A percentile compares a stretch with the other conserved stretches of the same genome.
These are phyloP conservation scores for Trypanosoma avium DNA, from an alignment of 208 protist species.

Conservation along the genomic window DNA sequence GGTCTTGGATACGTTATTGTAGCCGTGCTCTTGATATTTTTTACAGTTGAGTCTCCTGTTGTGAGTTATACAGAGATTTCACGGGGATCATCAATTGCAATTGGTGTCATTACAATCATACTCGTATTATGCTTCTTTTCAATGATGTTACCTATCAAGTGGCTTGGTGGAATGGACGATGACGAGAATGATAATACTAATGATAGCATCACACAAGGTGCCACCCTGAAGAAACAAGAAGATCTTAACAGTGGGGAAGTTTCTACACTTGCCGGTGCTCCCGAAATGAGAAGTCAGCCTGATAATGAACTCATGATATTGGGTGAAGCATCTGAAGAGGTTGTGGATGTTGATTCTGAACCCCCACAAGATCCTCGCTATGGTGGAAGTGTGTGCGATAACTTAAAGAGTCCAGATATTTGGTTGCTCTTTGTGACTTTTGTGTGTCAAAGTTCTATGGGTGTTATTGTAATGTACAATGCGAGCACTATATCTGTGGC, in stretches of 20 bases:
- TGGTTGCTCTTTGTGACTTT: constrained; percentile 58
- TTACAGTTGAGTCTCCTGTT: constrained; percentile 51
- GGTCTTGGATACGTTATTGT: constrained; percentile 46
- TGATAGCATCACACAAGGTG: constrained; percentile 12
- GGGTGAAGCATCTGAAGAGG: background rate
- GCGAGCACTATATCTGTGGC: constrained; percentile 66
- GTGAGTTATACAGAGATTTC: constrained; percentile 43
- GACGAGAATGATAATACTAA: constrained; percentile 5
- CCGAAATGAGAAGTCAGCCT: background rate
- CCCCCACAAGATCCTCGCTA: constrained; percentile 53
- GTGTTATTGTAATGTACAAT: constrained; percentile 67
- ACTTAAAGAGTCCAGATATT: constrained; percentile 36
- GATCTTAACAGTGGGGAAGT: background rate
- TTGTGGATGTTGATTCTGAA: background rate
- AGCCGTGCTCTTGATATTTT: constrained; percentile 47
- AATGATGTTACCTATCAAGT: constrained; percentile 37
- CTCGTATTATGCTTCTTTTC: constrained; percentile 37
- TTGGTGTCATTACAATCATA: constrained; percentile 43
- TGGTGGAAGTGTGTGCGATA: constrained; percentile 39
- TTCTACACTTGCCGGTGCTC: constrained; percentile 6
- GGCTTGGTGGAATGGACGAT: constrained; percentile 57
- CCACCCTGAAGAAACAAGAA: background rate
- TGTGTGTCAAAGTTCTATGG: constrained; percentile 50
- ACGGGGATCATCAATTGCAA: constrained; percentile 7
- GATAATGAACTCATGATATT: constrained; percentile 1